Evolutionary conservation across 2,329 filamentous ascomycete species (phyloP), one percentile per base, ranked within the genome.

Genomic region (Pseudogymnoascus sp.): DNA sequence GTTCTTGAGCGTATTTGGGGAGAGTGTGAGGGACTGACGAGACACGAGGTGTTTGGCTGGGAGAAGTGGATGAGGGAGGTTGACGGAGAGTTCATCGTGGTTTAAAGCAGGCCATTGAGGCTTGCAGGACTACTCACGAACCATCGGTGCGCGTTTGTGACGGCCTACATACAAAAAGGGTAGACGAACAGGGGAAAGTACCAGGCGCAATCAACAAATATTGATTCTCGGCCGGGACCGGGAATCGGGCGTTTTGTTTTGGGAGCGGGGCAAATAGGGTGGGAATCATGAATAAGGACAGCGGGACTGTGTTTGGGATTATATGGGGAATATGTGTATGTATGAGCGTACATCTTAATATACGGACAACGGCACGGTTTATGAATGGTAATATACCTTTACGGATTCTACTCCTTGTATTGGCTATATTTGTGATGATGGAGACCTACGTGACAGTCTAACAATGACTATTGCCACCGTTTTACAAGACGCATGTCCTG

Each of bases 1-100:
- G 85, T 96, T 3, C 76, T 97, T 41, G 92, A 97, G 77, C 85
- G 86, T 68, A 82, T 96, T 13, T 97, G 93, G 92, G 79, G 60
- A 2, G 71, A 71, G 62, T 67, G 63, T 17, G 67, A 68, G 15
- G 66, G 44, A 15, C 44, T 31, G 8, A 50, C 44, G 13, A 50
- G 44, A 7, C 31, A 36, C 17, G 36, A 58, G 54, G 54, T 35
- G 17, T 58, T 58, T 29, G 54, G 24, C 8, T 58, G 54, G 54
- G 36, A 58, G 24, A 58, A 58, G 54, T 58, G 54, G 54, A 58
- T 58, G 54, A 58, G 36, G 10, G 54, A 39, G 11, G 31, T 58
- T 21, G 54, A 58, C 13, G 54, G 54, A 10, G 54, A 58, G 54
- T 58, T 58, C 24, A 58, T 58, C 15, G 36, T 58, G 54, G 54